Evolutionary conservation across 371 early-diverging fungal species (phyloP), one percentile per base, ranked within the genome.

Genomic region (Paraphysoderma sedebokerense): DNA sequence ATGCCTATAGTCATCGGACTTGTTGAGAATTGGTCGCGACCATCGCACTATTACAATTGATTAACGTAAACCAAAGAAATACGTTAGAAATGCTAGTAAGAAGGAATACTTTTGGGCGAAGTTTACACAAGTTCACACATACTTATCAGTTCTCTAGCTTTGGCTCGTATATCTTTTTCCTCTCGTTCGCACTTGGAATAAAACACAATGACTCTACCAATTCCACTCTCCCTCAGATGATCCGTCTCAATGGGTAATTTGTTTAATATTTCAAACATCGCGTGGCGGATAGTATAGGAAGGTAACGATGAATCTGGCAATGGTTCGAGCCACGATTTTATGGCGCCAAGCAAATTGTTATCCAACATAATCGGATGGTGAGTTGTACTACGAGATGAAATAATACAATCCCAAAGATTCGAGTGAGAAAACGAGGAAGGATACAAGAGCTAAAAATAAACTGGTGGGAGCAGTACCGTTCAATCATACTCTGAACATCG

Each of bases 281-380:
- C 75, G 49, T 66, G 74, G 58, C 91, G 96, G 48, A 98, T 82
- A 52, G 90, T 88, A 49, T 91, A 68, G 57, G 76, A 82, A 6
- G 99, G 99, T 54, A 98, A 63, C 3, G 92, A 82, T 11, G 85
- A 82, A 63, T 98, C 98, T 30, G 87, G 81, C 26, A 96, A 66
- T 24, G 99, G 98, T 58, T 97, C 98, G 23, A 98, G 70, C 98
- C 98, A 98, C 22, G 79, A 56, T 47, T 79, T 80, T 51, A 98
- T 81, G 15, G 80, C 75, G 29, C 81, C 81, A 47, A 98, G 65
- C 17, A 98, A 76, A 44, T 82, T 79, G 52, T 82, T 82, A 42
- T 97, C 93, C 47, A 98, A 49, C 48, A 87, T 75, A 17, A n/a
- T 57, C 53, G n/a, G n/a, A n/a, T n/a, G n/a, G n/a, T n/a, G n/a